Evolutionary conservation across 2,329 filamentous ascomycete genomes (phyloP).

Genomic region (Thermothelomyces thermophilus): DNA sequence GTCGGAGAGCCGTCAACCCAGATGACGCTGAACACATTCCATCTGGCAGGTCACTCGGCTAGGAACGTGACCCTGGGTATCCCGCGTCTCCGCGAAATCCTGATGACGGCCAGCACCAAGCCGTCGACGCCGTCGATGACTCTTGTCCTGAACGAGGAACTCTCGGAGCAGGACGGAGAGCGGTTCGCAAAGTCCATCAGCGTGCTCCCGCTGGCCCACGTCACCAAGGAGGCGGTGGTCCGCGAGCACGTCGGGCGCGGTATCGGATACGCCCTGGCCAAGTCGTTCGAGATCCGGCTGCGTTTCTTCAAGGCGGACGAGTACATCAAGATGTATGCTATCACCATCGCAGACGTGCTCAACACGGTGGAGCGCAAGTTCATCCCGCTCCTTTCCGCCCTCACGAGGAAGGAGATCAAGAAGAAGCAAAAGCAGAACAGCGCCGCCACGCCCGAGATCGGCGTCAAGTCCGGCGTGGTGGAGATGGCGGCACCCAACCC

Average conservation of each 20-base stretch:
- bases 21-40: slow-evolving; percentile 99
- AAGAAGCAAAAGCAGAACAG: slow-evolving; percentile 62
- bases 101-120: slow-evolving; percentile 89
- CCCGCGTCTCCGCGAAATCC: slow-evolving; percentile 89
- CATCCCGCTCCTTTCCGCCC: slow-evolving; percentile 61
- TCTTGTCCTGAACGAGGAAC: slow-evolving; percentile 65
- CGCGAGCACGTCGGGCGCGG: slow-evolving; percentile 73
- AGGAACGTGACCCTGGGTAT: slow-evolving; percentile 99
- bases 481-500: slow-evolving; percentile 41
- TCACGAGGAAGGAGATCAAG: slow-evolving; percentile 74
- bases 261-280: slow-evolving; percentile 61
- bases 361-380: slow-evolving; percentile 75
- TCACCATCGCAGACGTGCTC: slow-evolving; percentile 70
- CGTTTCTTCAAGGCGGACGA: slow-evolving; percentile 79
- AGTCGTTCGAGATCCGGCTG: slow-evolving; percentile 76
- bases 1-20: slow-evolving; percentile 96
- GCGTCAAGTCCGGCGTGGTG: slow-evolving; percentile 45
- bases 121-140: slow-evolving; percentile 93
- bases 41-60: slow-evolving; percentile 94
- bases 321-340: slow-evolving; percentile 80
- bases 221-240: slow-evolving; percentile 75
- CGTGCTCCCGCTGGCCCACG: slow-evolving; percentile 72
- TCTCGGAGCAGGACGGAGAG: slow-evolving; percentile 62
- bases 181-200: slow-evolving; percentile 90
- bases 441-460: slow-evolving; percentile 70